Base-by-base conservation (phyloP, 148 eudicot species). In the Heliosperma pusillum region DNA sequence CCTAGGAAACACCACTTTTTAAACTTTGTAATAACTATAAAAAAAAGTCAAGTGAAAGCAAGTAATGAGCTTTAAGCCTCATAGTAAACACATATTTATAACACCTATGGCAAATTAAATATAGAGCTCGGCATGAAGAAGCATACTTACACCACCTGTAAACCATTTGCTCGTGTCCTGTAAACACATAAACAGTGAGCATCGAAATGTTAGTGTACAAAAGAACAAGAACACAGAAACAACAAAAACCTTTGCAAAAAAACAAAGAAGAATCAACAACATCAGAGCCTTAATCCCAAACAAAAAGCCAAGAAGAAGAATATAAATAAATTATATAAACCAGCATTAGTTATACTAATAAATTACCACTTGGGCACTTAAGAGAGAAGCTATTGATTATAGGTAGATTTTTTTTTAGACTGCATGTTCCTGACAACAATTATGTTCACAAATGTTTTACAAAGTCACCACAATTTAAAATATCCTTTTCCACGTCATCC, bases 101-200 rank as follows among this genome's bases (percentile, higher is more conserved):
- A 58, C 40, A 73, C 65, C 62, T 4, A 27, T 17, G 7, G 13
- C 12, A 20, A 50, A 36, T 1, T 44, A 52, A 16, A 30, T 16
- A 16, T 10, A 79, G 25, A 29, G 26, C 33, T 3, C 33, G 17
- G 72, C 15, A 10, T 17, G 50, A 26, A 60, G 69, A 84, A 73
- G 74, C 79, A 72, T 66, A 87, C 90, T 87, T 78, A 87, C 90
- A 70, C 66, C 70, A 50, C 66, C 64, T 58, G 78, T 85, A 81
- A 87, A 85, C 88, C 88, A 87, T 65, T 64, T 83, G 70, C 79
- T 77, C 72, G 47, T 83, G 67, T 77, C 88, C 90, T 87, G 90
- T 72, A 81, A 25, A 59, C 53, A 80, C 16, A 72, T 26, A 29
- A 69, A 69, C 56, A 50, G 30, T 20, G 71, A 45, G 57, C 62